Percentiles rank a stretch among this genome's conserved stretches.
Evolutionary conservation across 225 moss, liverwort and hornwort species (phyloP).

Genomic region (Anthoceros angustus): DNA sequence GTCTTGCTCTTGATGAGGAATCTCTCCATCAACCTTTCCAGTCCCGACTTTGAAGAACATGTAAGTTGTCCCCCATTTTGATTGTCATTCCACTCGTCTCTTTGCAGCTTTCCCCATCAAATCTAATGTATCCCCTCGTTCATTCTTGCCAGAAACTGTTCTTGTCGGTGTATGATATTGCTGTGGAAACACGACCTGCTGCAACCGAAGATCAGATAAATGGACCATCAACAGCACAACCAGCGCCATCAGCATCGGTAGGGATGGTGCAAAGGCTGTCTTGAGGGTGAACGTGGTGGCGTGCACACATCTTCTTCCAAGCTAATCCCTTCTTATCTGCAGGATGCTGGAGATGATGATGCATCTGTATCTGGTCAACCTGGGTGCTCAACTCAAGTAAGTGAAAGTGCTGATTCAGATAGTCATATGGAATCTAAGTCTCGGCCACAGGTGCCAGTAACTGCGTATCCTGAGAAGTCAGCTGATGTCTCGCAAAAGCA

Average conservation of each 20-base stretch:
- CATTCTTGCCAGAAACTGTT: conserved; percentile 26
- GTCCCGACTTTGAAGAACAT: conserved; percentile 53
- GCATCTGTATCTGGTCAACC: conserved; percentile 37
- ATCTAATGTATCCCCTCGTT: conserved; percentile 1
- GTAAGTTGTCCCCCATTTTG: conserved; percentile 15
- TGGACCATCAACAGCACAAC: conserved; percentile 13
- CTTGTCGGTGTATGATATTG: conserved; percentile 25
- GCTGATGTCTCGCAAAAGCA: neutral
- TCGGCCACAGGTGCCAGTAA: conserved; percentile 11
- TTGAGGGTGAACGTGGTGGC: neutral
- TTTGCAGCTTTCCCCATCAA: conserved; percentile 12
- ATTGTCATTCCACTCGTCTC: neutral
- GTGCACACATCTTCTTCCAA: neutral
- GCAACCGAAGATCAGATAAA: conserved; percentile 21
- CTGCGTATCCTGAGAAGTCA: neutral
- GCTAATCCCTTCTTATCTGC: conserved; percentile 20
- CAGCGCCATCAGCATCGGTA: neutral
- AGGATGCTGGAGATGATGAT: conserved; percentile 16
- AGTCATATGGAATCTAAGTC: conserved; percentile 26
- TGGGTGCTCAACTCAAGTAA: conserved; percentile 21
- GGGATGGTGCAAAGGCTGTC: neutral
- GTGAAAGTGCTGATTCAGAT: conserved; percentile 30
- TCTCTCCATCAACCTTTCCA: conserved; percentile 59
- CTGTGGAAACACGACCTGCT: conserved; percentile 21
- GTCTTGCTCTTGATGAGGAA: conserved; percentile 84